Conservation (phyloP, 108 stramenopile species). For the Fragilaria crotonensis region DNA sequence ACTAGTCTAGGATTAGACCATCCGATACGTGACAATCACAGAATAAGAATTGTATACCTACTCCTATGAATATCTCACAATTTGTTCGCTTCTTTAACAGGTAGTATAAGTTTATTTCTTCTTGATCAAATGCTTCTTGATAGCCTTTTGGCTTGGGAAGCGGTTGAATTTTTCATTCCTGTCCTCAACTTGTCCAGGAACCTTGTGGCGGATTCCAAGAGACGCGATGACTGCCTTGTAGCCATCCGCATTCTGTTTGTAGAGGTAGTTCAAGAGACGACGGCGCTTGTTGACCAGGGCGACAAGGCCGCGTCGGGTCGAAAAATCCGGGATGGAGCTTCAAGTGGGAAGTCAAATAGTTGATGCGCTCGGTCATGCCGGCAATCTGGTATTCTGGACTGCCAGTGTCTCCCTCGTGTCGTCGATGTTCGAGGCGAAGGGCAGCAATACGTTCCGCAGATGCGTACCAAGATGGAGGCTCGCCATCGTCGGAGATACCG, state of each 20-base stretch:
- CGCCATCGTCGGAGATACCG: conserved; percentile 39
- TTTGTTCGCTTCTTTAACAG: too few relatives aligned
- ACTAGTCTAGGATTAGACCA: too few relatives aligned
- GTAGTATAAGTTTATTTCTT: conserved; percentile 13
- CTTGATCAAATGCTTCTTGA: conserved; percentile 72
- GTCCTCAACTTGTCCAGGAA: conserved; percentile 55
- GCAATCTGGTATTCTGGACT: conserved; percentile 91
- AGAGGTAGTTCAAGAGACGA: conserved; percentile 87
- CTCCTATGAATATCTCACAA: too few relatives aligned
- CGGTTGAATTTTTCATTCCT: conserved; percentile 61
- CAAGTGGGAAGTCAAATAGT: conserved; percentile 89
- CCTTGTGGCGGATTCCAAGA: conserved; percentile 81
- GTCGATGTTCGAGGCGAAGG: conserved; percentile 53
- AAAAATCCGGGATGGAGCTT: conserved; percentile 88
- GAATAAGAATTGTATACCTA: too few relatives aligned
- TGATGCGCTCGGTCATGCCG: conserved; percentile 91
- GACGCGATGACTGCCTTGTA: conserved; percentile 54
- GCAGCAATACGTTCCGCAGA: conserved; percentile 50
- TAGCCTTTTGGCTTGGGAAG: conserved; percentile 72
- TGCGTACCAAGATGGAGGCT: conserved; percentile 38
- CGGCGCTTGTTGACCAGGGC: conserved; percentile 95
- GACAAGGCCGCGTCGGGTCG: conserved; percentile 91
- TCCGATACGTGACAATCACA: too few relatives aligned
- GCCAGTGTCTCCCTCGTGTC: conserved; percentile 85
- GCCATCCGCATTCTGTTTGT: conserved; percentile 49